These are phyloP conservation scores for Yamadazyma atlantica DNA, from an alignment of 1,139 yeast species.

Conservation along the genomic window DNA sequence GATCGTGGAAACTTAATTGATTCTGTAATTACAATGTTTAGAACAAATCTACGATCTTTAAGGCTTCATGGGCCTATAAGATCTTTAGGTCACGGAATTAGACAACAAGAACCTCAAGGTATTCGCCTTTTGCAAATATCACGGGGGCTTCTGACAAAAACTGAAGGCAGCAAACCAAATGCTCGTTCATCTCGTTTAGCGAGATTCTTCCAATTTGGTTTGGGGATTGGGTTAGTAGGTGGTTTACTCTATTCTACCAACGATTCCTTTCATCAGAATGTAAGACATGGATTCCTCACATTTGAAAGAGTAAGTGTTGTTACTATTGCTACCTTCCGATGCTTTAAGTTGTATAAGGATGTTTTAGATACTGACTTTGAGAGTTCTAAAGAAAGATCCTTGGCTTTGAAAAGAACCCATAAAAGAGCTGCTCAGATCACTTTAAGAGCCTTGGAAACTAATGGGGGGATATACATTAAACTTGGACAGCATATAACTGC, in stretches of 20 bases:
- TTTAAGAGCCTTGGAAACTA: conserved; percentile 71
- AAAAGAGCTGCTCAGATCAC: conserved; percentile 76
- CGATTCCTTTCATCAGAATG: conserved; percentile 24
- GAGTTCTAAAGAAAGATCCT: conserved; percentile 47
- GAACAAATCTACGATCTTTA: neutral
- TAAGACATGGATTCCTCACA: conserved; percentile 37
- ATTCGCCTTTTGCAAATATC: neutral
- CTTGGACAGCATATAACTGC: conserved; percentile 94
- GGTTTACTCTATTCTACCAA: conserved; percentile 33
- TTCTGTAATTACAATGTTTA: too few species aligned
- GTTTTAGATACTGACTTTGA: conserved; percentile 49
- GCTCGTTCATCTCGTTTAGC: neutral
- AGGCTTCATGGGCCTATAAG: neutral
- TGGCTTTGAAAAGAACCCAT: conserved; percentile 62
- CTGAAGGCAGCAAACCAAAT: neutral
- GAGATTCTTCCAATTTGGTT: conserved; percentile 27
- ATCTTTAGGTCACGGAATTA: neutral
- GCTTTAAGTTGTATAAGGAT: conserved; percentile 63
- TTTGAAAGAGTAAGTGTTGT: conserved; percentile 63
- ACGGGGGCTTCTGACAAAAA: neutral
- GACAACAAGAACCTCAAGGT: neutral
- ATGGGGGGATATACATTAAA: conserved; percentile 92
- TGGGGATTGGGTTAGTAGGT: conserved; percentile 31
- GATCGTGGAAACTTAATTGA: too few species aligned
- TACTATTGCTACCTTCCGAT: conserved; percentile 58